Conservation (phyloP, 352 stramenopile genomes). For the Phytophthora melonis region DNA sequence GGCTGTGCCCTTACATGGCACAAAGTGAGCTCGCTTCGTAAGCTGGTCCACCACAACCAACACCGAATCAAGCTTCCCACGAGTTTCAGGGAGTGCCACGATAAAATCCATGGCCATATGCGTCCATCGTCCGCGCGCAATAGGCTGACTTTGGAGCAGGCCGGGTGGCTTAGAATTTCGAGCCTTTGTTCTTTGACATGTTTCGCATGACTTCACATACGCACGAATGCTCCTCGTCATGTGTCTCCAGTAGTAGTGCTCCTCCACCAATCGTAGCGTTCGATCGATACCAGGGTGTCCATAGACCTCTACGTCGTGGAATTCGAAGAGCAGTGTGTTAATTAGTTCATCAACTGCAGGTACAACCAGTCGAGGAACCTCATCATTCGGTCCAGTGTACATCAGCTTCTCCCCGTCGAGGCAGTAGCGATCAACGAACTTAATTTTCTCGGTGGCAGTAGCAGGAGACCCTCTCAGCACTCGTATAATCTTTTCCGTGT, state of each 20-base stretch:
- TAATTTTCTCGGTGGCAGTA: not conserved
- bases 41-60: constrained; percentile 15
- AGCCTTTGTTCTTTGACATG: too few relatives aligned
- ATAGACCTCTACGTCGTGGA: not conserved
- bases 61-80: constrained; percentile 9
- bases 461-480: not conserved
- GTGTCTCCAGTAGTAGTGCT: not conserved
- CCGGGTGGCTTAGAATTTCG: too few relatives aligned
- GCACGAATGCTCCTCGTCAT: not conserved
- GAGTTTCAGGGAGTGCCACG: too few relatives aligned
- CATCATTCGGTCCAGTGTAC: not conserved
- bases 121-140: too few relatives aligned
- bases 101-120: too few relatives aligned
- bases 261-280: not conserved
- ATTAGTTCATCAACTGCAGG: not conserved
- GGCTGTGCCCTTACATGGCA: constrained; percentile 9
- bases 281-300: not conserved
- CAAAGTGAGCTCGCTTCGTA: constrained; percentile 14
- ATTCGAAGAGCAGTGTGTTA: not conserved
- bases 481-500: not conserved
- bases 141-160: too few relatives aligned
- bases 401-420: not conserved
- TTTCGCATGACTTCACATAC: not conserved
- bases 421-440: not conserved
- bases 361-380: not conserved